Percentiles rank a stretch among this genome's conserved stretches.
Conservation (phyloP, 2,329 filamentous ascomycete genomes). For the Monosporascus sp. region DNA sequence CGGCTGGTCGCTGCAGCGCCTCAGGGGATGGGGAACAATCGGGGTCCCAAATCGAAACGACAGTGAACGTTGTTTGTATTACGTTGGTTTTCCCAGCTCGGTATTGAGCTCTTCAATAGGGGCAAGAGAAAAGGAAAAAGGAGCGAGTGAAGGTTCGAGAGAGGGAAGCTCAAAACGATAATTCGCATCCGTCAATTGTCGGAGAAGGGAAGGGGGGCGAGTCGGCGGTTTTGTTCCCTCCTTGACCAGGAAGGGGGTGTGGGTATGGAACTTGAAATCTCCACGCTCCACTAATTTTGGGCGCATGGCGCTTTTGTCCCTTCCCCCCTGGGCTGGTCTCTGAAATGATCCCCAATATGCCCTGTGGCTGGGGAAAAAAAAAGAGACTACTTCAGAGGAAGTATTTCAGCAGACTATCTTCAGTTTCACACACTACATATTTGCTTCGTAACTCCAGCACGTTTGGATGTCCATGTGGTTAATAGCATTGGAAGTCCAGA, state of each 20-base stretch:
- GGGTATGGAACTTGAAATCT: not conserved
- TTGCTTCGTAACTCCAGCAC: not conserved
- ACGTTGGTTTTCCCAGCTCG: not conserved
- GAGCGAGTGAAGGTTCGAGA: not conserved
- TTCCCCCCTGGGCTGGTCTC: not conserved
- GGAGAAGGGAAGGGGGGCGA: not conserved
- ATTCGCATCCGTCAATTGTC: not conserved
- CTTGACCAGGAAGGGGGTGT: not conserved
- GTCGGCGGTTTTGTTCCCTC: not conserved
- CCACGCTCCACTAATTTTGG: not conserved
- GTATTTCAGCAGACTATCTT: not conserved
- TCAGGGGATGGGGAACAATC: not conserved
- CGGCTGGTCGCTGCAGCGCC: not conserved
- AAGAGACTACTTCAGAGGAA: not conserved
- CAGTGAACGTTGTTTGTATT: not conserved
- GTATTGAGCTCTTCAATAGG: not conserved
- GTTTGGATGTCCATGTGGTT: not conserved
- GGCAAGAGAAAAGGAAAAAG: not conserved
- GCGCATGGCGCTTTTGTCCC: not conserved
- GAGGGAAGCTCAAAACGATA: not conserved
- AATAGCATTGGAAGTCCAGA: not conserved
- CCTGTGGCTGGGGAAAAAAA: not conserved
- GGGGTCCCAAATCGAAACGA: not conserved
- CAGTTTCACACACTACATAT: not conserved
- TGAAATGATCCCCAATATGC: not conserved